These are phyloP conservation scores for Xylariales sp. DNA, from an alignment of 2,329 filamentous ascomycete genomes.

Conservation along the genomic window DNA sequence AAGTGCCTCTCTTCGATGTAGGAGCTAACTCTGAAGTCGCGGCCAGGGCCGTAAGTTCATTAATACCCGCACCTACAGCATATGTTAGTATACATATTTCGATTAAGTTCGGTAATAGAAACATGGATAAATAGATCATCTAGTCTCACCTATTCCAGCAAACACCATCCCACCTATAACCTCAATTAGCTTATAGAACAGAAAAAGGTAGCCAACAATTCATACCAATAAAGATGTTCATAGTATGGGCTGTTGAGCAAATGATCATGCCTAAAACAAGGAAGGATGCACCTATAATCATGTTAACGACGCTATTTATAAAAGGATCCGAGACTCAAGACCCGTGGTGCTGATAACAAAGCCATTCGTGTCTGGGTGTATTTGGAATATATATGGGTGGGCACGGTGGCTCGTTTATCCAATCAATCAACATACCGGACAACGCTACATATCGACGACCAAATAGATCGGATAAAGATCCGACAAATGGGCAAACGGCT, in stretches of 20 bases:
- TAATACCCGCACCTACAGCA: constrained; percentile 63
- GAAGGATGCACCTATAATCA: not conserved
- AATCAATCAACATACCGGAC: constrained; percentile 42
- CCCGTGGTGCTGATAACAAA: no score
- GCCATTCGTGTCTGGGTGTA: no score
- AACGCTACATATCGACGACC: constrained; percentile 57
- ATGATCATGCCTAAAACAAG: constrained; percentile 51
- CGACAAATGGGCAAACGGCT: constrained; percentile 60
- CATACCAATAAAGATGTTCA: constrained; percentile 59
- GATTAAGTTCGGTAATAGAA: no score
- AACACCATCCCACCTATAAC: constrained; percentile 42
- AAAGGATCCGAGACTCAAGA: no score
- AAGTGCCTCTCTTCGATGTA: constrained; percentile 58
- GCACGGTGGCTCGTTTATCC: no score
- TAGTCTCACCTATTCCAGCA: no score
- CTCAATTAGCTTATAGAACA: no score
- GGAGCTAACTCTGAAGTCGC: constrained; percentile 66
- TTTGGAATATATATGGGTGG: no score
- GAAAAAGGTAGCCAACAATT: not conserved
- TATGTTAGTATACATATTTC: no score
- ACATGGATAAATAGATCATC: no score
- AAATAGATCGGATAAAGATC: constrained; percentile 59
- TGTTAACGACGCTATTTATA: no score
- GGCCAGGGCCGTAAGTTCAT: constrained; percentile 64
- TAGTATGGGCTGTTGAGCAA: constrained; percentile 49